These are phyloP conservation scores for Persicaria maculosa DNA, from an alignment of 148 eudicot species.

Conservation along the genomic window DNA sequence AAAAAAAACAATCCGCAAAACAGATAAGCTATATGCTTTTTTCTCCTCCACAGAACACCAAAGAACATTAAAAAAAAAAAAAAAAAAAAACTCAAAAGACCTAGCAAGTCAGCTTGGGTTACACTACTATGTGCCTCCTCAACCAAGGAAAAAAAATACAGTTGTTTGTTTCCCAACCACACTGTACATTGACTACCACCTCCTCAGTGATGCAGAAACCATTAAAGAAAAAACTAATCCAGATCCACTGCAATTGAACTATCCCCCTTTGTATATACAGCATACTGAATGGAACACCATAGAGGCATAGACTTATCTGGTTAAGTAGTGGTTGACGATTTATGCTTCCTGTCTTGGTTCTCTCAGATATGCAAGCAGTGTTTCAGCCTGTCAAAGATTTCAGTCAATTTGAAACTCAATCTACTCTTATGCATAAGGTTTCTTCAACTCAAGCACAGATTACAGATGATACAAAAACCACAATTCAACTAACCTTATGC, in stretches of 20 bases:
- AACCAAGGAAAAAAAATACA: not conserved
- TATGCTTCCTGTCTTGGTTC: constrained; percentile 79
- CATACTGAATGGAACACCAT: not conserved
- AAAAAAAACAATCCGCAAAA: not conserved
- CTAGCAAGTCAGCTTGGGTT: constrained; percentile 7
- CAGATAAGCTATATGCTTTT: constrained; percentile 7
- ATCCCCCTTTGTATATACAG: constrained; percentile 5
- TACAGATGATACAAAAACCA: too few species aligned
- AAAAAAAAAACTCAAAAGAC: not conserved
- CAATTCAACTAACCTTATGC: constrained; percentile 52
- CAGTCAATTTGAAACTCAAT: not conserved
- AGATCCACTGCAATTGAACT: too few species aligned
- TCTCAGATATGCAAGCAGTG: constrained; percentile 67
- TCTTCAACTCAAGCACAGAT: not conserved
- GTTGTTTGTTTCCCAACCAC: not conserved
- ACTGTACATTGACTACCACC: not conserved
- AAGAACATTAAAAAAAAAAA: not conserved
- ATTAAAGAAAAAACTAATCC: not conserved
- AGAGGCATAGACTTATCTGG: not conserved
- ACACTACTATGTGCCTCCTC: constrained; percentile 6
- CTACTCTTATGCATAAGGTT: not conserved
- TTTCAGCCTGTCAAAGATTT: constrained; percentile 52
- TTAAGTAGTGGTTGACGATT: constrained; percentile 28
- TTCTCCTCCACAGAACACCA: constrained; percentile 7
- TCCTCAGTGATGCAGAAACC: not conserved